Evolutionary conservation across 2,329 filamentous ascomycete genomes (phyloP).

Genomic region (Colletotrichum acutatum): DNA sequence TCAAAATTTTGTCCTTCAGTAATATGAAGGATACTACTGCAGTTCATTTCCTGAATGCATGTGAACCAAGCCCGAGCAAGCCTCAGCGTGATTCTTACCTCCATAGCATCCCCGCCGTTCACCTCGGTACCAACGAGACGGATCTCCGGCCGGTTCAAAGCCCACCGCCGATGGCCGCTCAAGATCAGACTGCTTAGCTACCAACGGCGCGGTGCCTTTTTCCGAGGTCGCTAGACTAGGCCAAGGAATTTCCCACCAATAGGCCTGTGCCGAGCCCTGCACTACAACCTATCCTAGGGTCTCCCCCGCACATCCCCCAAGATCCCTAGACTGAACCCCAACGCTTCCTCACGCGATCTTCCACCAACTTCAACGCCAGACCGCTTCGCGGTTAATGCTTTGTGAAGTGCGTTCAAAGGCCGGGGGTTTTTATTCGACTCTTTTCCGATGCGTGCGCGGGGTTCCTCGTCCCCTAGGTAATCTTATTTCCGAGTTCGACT

Average conservation of each 20-base stretch:
- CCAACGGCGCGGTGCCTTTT: slow-evolving; percentile 21
- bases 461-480: not conserved
- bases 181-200: not conserved
- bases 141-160: not conserved
- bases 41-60: no score
- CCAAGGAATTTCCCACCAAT: slow-evolving; percentile 29
- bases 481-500: slow-evolving; percentile 18
- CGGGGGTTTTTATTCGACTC: slow-evolving; percentile 13
- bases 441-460: slow-evolving; percentile 3
- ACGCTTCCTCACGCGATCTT: slow-evolving; percentile 28
- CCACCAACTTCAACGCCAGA: slow-evolving; percentile 6
- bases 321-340: not conserved
- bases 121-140: not conserved
- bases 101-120: not conserved
- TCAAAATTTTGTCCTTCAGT: no score
- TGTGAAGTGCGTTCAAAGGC: not conserved
- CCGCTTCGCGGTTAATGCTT: slow-evolving; percentile 4
- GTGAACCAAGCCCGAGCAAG: not conserved
- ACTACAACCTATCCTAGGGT: slow-evolving; percentile 17
- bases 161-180: not conserved
- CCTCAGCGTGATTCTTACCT: slow-evolving; percentile 48
- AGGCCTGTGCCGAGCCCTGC: slow-evolving; percentile 18
- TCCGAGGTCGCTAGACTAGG: slow-evolving; percentile 10
- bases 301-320: slow-evolving; percentile 24
- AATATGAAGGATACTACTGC: no score